Evolutionary conservation across 768 basidiomycete genomes (phyloP).

Genomic region (Tubosaeta brunneosetosa): DNA sequence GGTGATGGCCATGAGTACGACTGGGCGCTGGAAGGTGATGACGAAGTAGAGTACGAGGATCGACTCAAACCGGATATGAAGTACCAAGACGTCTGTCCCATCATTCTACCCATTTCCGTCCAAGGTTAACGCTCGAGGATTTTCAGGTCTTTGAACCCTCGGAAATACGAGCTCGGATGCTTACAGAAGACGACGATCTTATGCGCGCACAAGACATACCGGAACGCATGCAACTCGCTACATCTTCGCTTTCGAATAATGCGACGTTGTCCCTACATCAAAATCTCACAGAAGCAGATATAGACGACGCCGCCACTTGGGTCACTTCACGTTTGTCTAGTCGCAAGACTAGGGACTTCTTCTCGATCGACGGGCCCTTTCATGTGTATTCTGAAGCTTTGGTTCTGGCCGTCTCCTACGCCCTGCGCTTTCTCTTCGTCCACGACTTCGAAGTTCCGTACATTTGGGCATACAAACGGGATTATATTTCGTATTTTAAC

Average conservation of each 20-base stretch:
- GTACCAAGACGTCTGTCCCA: slow-evolving; percentile 68
- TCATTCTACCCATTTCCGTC: slow-evolving; percentile 2
- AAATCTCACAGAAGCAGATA: slow-evolving; percentile 64
- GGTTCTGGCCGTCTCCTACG: slow-evolving; percentile 72
- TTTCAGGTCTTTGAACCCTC: slow-evolving; percentile 94
- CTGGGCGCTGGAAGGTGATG: slow-evolving; percentile 86
- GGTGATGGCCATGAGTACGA: slow-evolving; percentile 96
- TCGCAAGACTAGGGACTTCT: slow-evolving; percentile 67
- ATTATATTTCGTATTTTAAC: slow-evolving; percentile 84
- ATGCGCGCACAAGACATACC: slow-evolving; percentile 89
- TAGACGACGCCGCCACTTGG: slow-evolving; percentile 84
- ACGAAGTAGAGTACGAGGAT: slow-evolving; percentile 45
- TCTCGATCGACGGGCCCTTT: slow-evolving; percentile 58
- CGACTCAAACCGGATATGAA: slow-evolving; percentile 66
- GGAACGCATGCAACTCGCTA: slow-evolving; percentile 91
- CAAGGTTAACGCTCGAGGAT: slow-evolving; percentile 5
- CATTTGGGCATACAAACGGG: slow-evolving; percentile 89
- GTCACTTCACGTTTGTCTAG: slow-evolving; percentile 74
- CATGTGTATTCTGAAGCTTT: slow-evolving; percentile 60
- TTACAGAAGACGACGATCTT: slow-evolving; percentile 91
- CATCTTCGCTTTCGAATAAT: slow-evolving; percentile 71
- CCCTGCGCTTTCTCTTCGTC: slow-evolving; percentile 78
- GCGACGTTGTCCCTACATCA: slow-evolving; percentile 58
- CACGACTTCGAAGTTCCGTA: slow-evolving; percentile 93
- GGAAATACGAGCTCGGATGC: slow-evolving; percentile 82